phyloP scores from a whole-genome alignment of 108 stramenopile species.

The Pseudonitzschia pungens region DNA sequence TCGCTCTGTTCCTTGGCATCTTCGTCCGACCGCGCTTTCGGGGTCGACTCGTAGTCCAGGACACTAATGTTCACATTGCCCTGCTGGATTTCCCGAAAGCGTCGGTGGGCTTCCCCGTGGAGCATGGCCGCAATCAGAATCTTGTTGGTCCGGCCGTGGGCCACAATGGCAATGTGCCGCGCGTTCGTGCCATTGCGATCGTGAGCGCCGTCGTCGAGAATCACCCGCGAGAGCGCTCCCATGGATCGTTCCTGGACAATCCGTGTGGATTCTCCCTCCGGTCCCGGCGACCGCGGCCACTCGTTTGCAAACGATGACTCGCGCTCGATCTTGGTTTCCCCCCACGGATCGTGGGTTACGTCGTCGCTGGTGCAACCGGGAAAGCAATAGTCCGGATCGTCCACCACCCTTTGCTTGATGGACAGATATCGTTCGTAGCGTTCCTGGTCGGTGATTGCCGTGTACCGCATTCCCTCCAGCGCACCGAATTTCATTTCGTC shows the following conservation, averaged over 20 bases:
- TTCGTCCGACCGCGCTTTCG: no score
- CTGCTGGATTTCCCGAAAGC: constrained; percentile 31
- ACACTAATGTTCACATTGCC: constrained; percentile 25
- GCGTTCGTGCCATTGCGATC: neutral
- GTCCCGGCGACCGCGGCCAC: no score
- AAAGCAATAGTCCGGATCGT: constrained; percentile 20
- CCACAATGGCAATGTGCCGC: constrained; percentile 36
- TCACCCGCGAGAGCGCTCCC: constrained; percentile 21
- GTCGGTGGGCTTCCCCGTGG: constrained; percentile 1
- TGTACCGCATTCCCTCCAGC: constrained; percentile 34
- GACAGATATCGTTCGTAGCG: constrained; percentile 18
- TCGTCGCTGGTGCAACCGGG: constrained; percentile 3
- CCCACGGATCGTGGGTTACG: neutral
- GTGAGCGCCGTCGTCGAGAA: neutral
- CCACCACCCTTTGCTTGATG: constrained; percentile 3
- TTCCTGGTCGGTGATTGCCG: constrained; percentile 12
- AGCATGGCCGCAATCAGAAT: constrained; percentile 36
- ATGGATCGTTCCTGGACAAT: constrained; percentile 33
- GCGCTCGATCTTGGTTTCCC: neutral
- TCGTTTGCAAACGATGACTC: no score
- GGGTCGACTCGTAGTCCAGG: neutral
- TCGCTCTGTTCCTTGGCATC: no score
- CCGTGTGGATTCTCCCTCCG: constrained; percentile 39
- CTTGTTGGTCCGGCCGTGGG: constrained; percentile 51
- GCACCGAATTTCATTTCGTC: constrained; percentile 55